A percentile compares a stretch with the other conserved stretches of the same genome.
These are phyloP conservation scores for Fusarium sororula DNA, from an alignment of 2,329 filamentous ascomycete genomes.

Conservation along the genomic window DNA sequence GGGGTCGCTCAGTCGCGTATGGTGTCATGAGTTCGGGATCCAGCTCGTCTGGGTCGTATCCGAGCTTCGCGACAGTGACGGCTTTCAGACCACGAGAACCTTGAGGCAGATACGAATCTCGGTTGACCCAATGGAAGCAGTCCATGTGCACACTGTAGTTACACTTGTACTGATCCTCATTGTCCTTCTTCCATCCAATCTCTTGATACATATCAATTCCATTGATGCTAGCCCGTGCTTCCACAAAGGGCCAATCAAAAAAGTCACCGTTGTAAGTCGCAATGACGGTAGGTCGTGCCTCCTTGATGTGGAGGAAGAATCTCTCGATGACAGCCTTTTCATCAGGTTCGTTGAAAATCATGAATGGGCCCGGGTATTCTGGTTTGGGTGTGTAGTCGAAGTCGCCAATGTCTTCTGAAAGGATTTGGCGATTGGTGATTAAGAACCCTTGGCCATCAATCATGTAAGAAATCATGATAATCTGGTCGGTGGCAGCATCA, in stretches of 20 bases:
- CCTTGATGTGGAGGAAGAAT: conserved; percentile 96
- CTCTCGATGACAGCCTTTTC: conserved; percentile 88
- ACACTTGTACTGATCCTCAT: conserved; percentile 95
- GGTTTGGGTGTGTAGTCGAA: conserved; percentile 99
- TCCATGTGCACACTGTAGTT: conserved; percentile 98
- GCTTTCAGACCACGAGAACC: conserved; percentile 97
- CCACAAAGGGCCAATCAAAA: conserved; percentile 99
- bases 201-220: conserved; percentile 99
- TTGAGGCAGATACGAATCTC: conserved; percentile 97
- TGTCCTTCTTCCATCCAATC: conserved; percentile 95
- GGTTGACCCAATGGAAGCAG: conserved; percentile 98
- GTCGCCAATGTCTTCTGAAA: conserved; percentile 95
- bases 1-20: conserved; percentile 87
- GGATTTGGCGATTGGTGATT: conserved; percentile 97
- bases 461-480: conserved; percentile 99
- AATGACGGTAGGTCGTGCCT: conserved; percentile 93
- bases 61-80: conserved; percentile 96
- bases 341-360: conserved; percentile 98
- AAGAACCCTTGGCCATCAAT: conserved; percentile 98
- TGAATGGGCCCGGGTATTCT: conserved; percentile 93
- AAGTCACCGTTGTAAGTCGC: conserved; percentile 99
- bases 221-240: conserved; percentile 89
- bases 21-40: conserved; percentile 98
- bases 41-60: conserved; percentile 97
- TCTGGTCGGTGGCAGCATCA: conserved; percentile 90